Conservation (phyloP, 2,329 filamentous ascomycete genomes). For the Fusarium sacchari region DNA sequence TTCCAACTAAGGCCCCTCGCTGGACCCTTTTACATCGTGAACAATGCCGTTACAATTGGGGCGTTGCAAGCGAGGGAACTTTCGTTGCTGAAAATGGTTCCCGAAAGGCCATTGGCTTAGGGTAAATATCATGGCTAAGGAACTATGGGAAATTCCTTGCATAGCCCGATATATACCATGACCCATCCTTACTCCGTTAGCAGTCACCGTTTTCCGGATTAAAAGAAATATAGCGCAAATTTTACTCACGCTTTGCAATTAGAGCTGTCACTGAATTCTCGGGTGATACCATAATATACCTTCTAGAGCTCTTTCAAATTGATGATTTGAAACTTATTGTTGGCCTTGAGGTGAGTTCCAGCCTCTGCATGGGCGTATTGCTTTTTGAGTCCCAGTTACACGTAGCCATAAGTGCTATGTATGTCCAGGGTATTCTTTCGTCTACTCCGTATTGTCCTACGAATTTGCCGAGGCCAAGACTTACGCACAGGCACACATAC, state of each 20-base stretch:
- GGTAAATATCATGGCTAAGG: neutral
- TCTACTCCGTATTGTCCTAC: neutral
- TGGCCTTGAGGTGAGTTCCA: neutral
- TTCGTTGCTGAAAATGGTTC: neutral
- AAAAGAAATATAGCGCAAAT: neutral
- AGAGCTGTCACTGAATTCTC: neutral
- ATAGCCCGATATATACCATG: neutral
- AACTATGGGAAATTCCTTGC: neutral
- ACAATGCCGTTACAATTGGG: neutral
- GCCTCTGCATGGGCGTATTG: neutral
- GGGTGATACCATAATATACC: neutral
- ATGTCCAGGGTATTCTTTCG: no score
- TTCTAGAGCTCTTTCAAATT: neutral
- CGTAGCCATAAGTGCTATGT: neutral
- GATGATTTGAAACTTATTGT: neutral
- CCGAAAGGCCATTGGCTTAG: neutral
- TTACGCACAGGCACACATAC: slow-evolving; percentile 5
- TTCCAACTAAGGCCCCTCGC: neutral
- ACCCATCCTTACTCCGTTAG: neutral
- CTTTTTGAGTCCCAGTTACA: slow-evolving; percentile 2
- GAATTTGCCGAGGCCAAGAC: slow-evolving; percentile 6
- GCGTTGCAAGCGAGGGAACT: slow-evolving; percentile 5
- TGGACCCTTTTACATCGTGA: neutral
- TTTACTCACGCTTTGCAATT: neutral
- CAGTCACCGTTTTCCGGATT: neutral